Evolutionary conservation across 306 rosid species (phyloP), one percentile per base, ranked within the genome.

Genomic region (Phaseolus lunatus): DNA sequence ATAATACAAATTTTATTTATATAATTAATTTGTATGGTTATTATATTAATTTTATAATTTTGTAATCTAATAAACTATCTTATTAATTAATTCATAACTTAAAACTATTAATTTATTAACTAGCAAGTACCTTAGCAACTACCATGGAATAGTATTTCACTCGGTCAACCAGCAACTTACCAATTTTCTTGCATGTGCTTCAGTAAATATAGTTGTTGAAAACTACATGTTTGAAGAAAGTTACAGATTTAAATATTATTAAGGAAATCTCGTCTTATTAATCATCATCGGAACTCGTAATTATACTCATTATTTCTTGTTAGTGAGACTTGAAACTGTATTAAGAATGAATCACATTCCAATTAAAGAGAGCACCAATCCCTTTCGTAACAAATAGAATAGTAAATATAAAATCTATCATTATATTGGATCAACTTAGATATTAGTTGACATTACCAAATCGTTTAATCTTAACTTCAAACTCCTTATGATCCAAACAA

Each of bases 141-240:
- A 19, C 89, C 71, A 88, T 93, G 2, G 86, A 89, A 29, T 89
- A 94, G 87, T 94, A 92, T 84, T 94, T 94, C 29, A 18, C 78
- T 44, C 90, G 98, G 98, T 88, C 94, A 84, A 94, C 96, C 9
- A 89, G 93, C 85, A 78, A 74, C 9, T 94, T 7, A 94, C 98
- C 47, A 89, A 88, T 82, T 94, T 94, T 70, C 98, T 92, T 56
- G 95, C 93, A 27, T 92, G 90, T 73, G 70, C 98, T 94, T 81
- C 96, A 97, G 0, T 92, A 16, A 94, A 92, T 81, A 85, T 92
- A 20, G 48, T 88, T 45, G 89, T 92, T 14, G 98, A 97, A 84
- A 89, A 75, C 87, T 92, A 94, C 85, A 85, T 90, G 81, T 92
- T 94, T 76, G 98, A 94, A 86, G 98, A 94, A 88, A 90, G 98